A percentile compares a stretch with the other conserved stretches of the same genome.
These are phyloP conservation scores for Myxozyma vanderwaltii DNA, from an alignment of 805 yeast genomes.

Conservation along the genomic window DNA sequence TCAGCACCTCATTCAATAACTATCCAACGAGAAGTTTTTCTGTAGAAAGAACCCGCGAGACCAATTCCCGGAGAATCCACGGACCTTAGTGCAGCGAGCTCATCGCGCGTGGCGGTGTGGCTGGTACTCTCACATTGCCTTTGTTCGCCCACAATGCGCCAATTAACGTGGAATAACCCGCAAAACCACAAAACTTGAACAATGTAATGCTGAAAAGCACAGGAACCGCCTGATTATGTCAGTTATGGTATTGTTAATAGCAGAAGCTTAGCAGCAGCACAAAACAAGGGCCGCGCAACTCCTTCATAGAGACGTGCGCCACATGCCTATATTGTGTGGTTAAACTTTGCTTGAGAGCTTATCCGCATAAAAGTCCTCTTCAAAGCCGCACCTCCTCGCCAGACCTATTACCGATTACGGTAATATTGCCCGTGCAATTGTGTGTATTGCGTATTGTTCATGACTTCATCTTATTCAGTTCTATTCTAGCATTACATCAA, in stretches of 20 bases:
- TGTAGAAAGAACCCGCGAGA: not conserved
- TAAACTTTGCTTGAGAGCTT: slow-evolving; percentile 1
- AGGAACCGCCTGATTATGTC: too few species aligned
- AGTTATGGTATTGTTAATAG: too few species aligned
- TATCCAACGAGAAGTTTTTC: too few species aligned
- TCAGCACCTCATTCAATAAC: not conserved
- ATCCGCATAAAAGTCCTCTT: not conserved
- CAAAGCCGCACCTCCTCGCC: not conserved
- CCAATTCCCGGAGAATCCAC: not conserved
- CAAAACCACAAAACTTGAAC: not conserved
- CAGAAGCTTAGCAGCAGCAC: too few species aligned
- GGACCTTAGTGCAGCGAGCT: not conserved
- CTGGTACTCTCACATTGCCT: not conserved
- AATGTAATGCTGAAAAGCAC: too few species aligned
- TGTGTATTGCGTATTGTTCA: too few species aligned
- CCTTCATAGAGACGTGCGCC: too few species aligned
- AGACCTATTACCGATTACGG: not conserved
- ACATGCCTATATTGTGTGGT: not conserved
- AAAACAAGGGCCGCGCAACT: too few species aligned
- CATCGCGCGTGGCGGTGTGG: slow-evolving; percentile 10
- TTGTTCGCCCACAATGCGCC: not conserved
- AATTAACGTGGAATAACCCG: not conserved
- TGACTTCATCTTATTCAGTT: too few species aligned
- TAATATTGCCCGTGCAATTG: too few species aligned
- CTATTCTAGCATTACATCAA: too few species aligned